A percentile compares a stretch with the other conserved stretches of the same genome.
These are phyloP conservation scores for Arbutus unedo DNA, from an alignment of 148 eudicot genomes.

Conservation along the genomic window DNA sequence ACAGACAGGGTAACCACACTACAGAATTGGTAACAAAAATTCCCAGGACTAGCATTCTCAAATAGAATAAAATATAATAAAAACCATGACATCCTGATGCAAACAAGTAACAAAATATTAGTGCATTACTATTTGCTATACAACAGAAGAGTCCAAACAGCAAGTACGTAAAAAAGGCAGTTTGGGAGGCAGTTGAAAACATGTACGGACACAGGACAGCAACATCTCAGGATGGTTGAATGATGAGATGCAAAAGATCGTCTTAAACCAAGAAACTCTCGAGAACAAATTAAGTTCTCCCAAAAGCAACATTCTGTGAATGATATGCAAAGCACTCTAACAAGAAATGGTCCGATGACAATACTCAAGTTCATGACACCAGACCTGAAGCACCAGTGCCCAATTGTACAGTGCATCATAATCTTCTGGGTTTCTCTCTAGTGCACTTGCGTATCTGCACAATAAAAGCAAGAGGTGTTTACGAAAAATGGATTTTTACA, in stretches of 20 bases:
- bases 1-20: not conserved
- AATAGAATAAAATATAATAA: not conserved
- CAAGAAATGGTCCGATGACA: slow-evolving; percentile 2
- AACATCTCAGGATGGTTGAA: not conserved
- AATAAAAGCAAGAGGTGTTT: slow-evolving; percentile 10
- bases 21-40: not conserved
- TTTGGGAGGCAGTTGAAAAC: not conserved
- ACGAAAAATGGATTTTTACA: not conserved
- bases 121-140: not conserved
- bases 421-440: slow-evolving; percentile 81
- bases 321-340: not conserved
- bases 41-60: not conserved
- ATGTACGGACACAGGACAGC: not conserved
- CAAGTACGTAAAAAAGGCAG: not conserved
- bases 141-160: not conserved
- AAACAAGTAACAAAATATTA: not conserved
- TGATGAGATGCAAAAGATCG: not conserved
- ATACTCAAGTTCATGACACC: slow-evolving; percentile 10
- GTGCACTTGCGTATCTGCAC: slow-evolving; percentile 80
- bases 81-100: not conserved
- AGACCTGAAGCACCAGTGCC: slow-evolving; percentile 98
- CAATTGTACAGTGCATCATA: slow-evolving; percentile 94
- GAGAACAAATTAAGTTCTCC: not conserved
- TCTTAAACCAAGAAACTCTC: not conserved
- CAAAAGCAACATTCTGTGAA: not conserved